Evolutionary conservation across 441 rosid genomes (phyloP), one percentile per base, ranked within the genome.

Genomic region (Pelargonium citronellum): DNA sequence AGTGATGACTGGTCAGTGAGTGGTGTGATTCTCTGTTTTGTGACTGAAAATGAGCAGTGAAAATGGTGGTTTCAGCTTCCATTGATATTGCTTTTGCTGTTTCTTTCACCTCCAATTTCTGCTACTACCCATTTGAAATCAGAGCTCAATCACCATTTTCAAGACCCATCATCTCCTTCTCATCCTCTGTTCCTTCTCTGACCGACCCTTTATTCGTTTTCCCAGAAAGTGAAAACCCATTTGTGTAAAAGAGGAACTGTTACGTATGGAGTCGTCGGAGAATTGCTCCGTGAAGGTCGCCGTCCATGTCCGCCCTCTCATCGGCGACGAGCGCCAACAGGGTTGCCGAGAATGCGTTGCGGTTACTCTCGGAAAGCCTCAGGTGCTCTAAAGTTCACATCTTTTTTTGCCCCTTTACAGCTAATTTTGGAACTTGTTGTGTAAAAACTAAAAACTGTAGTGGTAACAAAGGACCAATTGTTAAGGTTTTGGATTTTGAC

Each of bases 271-370:
- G 74, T 77, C 80, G 11, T 74, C 82, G 24, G 87, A 82, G 80
- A 81, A 70, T 63, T 86, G 91, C 64, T 77, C 73, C 62, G 91
- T 88, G 4, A 86, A 88, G 73, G 93, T 86, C 8, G 89, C 90
- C 39, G 86, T 88, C 67, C 84, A 85, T 20, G 68, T 88, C 15
- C 85, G 93, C 66, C 93, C 93, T 4, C 78, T 88, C 69, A 85
- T 86, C 74, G 89, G 83, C 51, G 91, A 88, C 22, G 93, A 88
- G 72, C 77, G 81, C 41, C 68, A 71, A 72, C 90, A 85, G 68
- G 87, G 92, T 43, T 88, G 90, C 49, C 82, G 78, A 71, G 92
- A 86, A 79, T 88, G 91, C 69, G 90, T 86, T 64, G 62, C 82
- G 24, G 80, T 86, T 66, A 75, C 85, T 44, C 74, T 84, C 63